Evolutionary conservation across 1,284 basidiomycete species (phyloP), one percentile per base, ranked within the genome.

Genomic region (Trametes versicolor): DNA sequence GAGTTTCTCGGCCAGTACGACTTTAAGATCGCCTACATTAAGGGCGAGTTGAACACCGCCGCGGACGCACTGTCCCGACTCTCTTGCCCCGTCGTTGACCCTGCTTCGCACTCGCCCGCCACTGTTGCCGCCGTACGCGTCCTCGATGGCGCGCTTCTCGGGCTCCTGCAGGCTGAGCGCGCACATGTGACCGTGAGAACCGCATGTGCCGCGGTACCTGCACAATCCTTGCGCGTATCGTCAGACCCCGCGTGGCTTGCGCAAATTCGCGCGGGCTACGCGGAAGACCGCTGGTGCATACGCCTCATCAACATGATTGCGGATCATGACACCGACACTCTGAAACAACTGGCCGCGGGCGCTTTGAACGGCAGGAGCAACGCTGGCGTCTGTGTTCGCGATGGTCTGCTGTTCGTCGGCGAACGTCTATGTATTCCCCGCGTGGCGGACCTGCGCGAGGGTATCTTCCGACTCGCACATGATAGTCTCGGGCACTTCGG

Each of bases 1-100:
- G 78, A 82, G 58, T 71, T 73, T 13, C 43, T 84, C 3, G 54
- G 70, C 0, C 75, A 83, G 25, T 83, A 75, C 39, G 75, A 79
- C 39, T 75, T 73, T 36, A 60, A 71, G 0, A 77, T 82, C 25
- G 8, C 2, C 1, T 50, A 50, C 48, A 19, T 50, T 1, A 3
- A 7, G 1, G 48, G 48, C 1, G 48, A 50, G 17, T 2, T 2
- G 15, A 50, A 50, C 48, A 13, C 5, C 27, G 27, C 12, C 4
- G 48, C 48, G 0, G 48, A 50, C 29, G 48, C 48, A 7, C 27
- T 50, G 27, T 50, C 48, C 15, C 48, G 48, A 6, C 2, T 50
- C 27, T 3, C 1, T 1, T 4, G 2, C 27, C 27, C 6, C 15
- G 4, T 4, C 48, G 1, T 10, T 15, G 45, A 43, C 41, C 9